Evolutionary conservation across 495 filamentous ascomycete genomes (phyloP).

Genomic region (Hyaloscypha hepaticicola): DNA sequence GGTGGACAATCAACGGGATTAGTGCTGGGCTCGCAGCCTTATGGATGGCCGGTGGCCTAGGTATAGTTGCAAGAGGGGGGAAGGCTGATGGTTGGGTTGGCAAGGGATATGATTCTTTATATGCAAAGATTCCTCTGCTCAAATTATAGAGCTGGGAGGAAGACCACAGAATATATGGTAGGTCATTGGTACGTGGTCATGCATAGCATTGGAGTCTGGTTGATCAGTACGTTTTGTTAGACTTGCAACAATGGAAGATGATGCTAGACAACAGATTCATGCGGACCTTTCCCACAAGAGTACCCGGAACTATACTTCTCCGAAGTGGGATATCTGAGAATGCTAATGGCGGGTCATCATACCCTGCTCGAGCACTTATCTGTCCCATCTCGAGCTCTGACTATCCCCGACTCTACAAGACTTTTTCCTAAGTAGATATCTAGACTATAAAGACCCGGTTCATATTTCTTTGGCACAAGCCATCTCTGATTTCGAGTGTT

Average conservation of each 20-base stretch:
- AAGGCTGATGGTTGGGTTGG: conserved; percentile 72
- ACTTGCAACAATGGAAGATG: neutral
- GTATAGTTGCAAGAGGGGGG: conserved; percentile 73
- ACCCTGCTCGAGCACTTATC: no score
- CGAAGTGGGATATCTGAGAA: no score
- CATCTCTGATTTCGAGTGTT: no score
- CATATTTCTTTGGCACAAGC: no score
- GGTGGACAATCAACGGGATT: conserved; percentile 67
- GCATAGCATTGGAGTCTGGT: conserved; percentile 15
- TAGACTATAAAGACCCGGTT: no score
- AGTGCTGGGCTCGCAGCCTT: conserved; percentile 54
- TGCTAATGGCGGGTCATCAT: no score
- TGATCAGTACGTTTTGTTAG: neutral
- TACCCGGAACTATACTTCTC: no score
- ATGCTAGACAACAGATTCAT: neutral
- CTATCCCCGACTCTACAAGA: no score
- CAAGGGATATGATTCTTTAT: conserved; percentile 67
- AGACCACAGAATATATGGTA: neutral
- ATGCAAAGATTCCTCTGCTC: conserved; percentile 36
- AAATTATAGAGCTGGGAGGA: conserved; percentile 15
- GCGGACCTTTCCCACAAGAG: no score
- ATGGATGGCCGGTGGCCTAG: conserved; percentile 81
- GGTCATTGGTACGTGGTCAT: conserved; percentile 6
- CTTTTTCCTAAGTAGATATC: no score
- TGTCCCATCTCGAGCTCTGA: no score